Evolutionary conservation across 2,329 filamentous ascomycete genomes (phyloP), one percentile per base, ranked within the genome.

Genomic region (Penicillium sp.): DNA sequence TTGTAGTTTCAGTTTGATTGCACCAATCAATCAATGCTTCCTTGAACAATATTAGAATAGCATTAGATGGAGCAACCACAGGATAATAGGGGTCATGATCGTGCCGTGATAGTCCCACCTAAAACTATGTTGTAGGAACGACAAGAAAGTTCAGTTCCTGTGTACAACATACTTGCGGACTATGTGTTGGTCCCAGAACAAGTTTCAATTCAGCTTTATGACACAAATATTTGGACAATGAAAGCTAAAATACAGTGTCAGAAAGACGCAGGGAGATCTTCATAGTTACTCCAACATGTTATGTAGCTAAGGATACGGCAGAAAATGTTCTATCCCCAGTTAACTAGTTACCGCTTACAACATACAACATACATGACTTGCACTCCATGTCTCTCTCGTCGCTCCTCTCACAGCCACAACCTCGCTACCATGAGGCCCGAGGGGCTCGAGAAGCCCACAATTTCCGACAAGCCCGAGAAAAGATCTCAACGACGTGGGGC

Each of bases 401-500:
- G 34, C 27, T 19, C 16, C 47, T 10, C 18, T 14, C 27, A 14
- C 36, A 32, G 27, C 26, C 27, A 49, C 47, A 30, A 41, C 27
- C 36, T 49, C 14, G 36, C 47, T 34, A 49, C 18, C 27, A 49
- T 49, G 47, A 27, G 47, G 27, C 47, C 47, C 36, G 47, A 49
- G 36, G 47, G 47, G 26, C 36, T 49, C 36, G 36, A 49, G 27
- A 49, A 42, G 36, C 27, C 36, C 3, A 26, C 30, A 11, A 49
- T 10, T 4, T 36, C 47, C 19, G 27, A 49, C 14, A 32, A 42
- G n/a, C 14, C 36, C 10, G 47, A 49, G 47, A 49, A 49, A 42
- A 42, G 18, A 34, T 42, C 47, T 32, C 47, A 36, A 19, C 47
- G 47, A 32, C 47, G 47, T 34, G 47, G 47, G 47, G 47, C 47